Percentiles rank a stretch among this genome's conserved stretches.
These are phyloP conservation scores for Leptosphaerulina australis DNA, from an alignment of 2,329 filamentous ascomycete genomes.

Conservation along the genomic window DNA sequence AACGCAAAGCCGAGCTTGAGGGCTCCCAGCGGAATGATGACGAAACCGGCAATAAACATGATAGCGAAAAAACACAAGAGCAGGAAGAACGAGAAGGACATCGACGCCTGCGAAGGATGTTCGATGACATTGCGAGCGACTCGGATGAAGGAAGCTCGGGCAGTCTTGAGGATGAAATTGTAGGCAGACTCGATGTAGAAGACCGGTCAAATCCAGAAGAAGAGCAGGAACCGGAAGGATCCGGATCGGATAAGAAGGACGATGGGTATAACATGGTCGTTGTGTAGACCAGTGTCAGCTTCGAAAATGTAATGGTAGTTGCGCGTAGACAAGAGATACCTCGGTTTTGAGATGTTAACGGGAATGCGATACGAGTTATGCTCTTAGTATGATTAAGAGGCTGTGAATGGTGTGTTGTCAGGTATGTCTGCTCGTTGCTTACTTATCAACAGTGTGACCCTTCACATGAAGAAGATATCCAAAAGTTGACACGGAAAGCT, in stretches of 20 bases:
- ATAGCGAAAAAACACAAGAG: slow-evolving; percentile 28
- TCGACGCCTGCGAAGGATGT: slow-evolving; percentile 43
- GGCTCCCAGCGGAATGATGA: slow-evolving; percentile 13
- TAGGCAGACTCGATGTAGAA: slow-evolving; percentile 14
- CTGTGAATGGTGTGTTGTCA: not conserved
- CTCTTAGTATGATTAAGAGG: not conserved
- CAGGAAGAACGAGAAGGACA: slow-evolving; percentile 42
- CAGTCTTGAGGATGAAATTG: slow-evolving; percentile 15
- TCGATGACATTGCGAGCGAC: slow-evolving; percentile 44
- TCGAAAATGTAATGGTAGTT: slow-evolving; percentile 15
- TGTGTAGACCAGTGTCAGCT: slow-evolving; percentile 4
- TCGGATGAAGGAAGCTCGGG: slow-evolving; percentile 29
- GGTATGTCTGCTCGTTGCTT: not conserved
- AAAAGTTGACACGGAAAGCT: too few species aligned
- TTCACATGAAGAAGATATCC: too few species aligned
- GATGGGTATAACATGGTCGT: slow-evolving; percentile 5
- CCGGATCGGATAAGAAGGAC: not conserved
- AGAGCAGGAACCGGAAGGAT: slow-evolving; percentile 3
- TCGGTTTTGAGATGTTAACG: slow-evolving; percentile 10
- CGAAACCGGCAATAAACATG: slow-evolving; percentile 25
- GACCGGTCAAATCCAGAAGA: slow-evolving; percentile 5
- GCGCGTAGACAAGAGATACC: slow-evolving; percentile 18
- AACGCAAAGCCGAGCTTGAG: slow-evolving; percentile 55
- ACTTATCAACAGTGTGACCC: too few species aligned
- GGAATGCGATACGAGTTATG: slow-evolving; percentile 16